Conservation (phyloP, 2,329 filamentous ascomycete genomes). For the Microthyrium microscopicum region DNA sequence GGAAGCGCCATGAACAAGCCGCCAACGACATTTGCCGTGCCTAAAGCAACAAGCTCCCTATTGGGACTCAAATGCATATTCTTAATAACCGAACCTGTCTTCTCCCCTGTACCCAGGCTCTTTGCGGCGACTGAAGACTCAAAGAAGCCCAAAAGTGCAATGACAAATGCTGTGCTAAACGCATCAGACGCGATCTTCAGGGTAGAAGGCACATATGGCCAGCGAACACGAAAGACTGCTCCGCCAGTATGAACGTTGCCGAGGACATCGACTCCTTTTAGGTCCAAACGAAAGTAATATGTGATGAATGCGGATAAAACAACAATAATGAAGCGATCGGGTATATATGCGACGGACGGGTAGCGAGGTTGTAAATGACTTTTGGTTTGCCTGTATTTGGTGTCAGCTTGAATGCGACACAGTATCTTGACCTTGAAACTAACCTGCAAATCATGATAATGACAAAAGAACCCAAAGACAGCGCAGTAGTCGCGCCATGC, state of each 20-base stretch:
- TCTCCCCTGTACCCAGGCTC: slow-evolving; percentile 49
- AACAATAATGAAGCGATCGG: slow-evolving; percentile 82
- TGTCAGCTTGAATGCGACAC: too few species aligned
- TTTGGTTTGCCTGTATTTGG: slow-evolving; percentile 58
- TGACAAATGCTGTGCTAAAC: slow-evolving; percentile 82
- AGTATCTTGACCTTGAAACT: too few species aligned
- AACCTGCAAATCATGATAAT: slow-evolving; percentile 87
- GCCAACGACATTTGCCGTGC: slow-evolving; percentile 77
- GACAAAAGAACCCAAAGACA: slow-evolving; percentile 64
- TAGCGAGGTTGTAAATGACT: slow-evolving; percentile 62
- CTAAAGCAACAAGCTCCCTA: slow-evolving; percentile 80
- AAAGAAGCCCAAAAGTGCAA: slow-evolving; percentile 93
- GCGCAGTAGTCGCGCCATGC: slow-evolving; percentile 58
- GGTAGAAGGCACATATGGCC: slow-evolving; percentile 62
- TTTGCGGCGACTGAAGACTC: slow-evolving; percentile 95
- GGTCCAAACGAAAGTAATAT: slow-evolving; percentile 61
- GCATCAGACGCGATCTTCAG: slow-evolving; percentile 72
- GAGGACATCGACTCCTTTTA: slow-evolving; percentile 64
- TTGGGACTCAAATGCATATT: slow-evolving; percentile 79
- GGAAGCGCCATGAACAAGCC: slow-evolving; percentile 86
- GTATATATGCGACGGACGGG: slow-evolving; percentile 69
- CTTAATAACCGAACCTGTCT: slow-evolving; percentile 43
- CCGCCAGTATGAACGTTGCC: slow-evolving; percentile 63
- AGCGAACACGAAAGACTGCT: slow-evolving; percentile 62
- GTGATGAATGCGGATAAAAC: slow-evolving; percentile 68